phyloP scores from a whole-genome alignment of 441 rosid genomes.

The Adansonia rubrostipa region DNA sequence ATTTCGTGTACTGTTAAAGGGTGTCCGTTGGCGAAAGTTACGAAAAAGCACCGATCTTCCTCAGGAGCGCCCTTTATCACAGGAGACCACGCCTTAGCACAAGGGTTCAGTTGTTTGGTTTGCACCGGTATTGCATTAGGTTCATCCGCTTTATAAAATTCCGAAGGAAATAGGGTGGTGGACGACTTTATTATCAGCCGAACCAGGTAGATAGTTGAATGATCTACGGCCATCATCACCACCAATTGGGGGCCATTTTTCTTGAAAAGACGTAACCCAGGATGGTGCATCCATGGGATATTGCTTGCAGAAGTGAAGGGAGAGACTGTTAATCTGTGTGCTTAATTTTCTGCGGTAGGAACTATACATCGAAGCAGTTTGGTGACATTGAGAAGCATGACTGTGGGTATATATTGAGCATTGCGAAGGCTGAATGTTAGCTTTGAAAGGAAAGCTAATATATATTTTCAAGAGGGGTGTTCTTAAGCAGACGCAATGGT shows the following conservation, averaged over 20 bases:
- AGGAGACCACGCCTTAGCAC: slow-evolving; percentile 46
- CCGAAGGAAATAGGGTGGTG: not conserved
- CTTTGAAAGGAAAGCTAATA: too few species aligned
- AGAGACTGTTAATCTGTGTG: too few species aligned
- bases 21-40: slow-evolving; percentile 48
- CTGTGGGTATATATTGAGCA: too few species aligned
- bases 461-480: too few species aligned
- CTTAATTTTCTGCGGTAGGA: too few species aligned
- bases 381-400: too few species aligned
- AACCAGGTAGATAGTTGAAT: not conserved
- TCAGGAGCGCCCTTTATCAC: slow-evolving; percentile 8
- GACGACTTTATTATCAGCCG: not conserved
- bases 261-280: not conserved
- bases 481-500: too few species aligned
- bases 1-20: slow-evolving; percentile 46
- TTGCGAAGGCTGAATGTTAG: too few species aligned
- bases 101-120: slow-evolving; percentile 34
- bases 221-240: not conserved
- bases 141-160: not conserved
- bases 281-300: not conserved
- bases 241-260: not conserved
- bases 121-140: not conserved
- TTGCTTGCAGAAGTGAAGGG: not conserved
- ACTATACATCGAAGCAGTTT: too few species aligned
- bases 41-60: slow-evolving; percentile 42